Evolutionary conservation across 2,329 filamentous ascomycete species (phyloP), one percentile per base, ranked within the genome.

Genomic region (Talaromyces piceae): DNA sequence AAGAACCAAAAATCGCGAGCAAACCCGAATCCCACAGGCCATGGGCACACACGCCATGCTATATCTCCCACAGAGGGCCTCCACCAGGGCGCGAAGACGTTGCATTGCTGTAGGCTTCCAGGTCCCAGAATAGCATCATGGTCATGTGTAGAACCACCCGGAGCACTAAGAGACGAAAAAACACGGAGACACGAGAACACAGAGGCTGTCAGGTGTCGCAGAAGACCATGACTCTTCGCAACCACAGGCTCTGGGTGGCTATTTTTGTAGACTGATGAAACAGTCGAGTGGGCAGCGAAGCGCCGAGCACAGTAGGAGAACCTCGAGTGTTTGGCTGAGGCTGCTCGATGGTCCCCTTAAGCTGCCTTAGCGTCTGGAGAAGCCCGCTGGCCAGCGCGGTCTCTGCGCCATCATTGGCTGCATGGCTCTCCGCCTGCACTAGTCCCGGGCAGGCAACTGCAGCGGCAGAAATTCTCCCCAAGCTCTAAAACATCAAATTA

Each of bases 401-500:
- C 12, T 45, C 45, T 18, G 16, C 49, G 43, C 41, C 39, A 23
- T 51, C 12, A 23, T 37, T 47, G 49, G 28, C 26, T 26, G n/a
- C 16, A 5, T 23, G 3, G 4, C 44, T 28, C 44, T 46, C 44
- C 44, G 25, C 44, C 22, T 5, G 45, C 52, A 47, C 65, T 66
- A 68, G 44, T 31, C 63, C 60, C n/a, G 23, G 63, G 57, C 20
- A 30, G 58, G 64, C 25, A 13, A 58, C n/a, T n/a, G 45, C 27
- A 54, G 50, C 57, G 57, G 60, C 56, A 61, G 65, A 69, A 69
- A 64, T 68, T 67, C 64, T 69, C 50, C 53, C 37, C 27, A 20
- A 37, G 33, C 33, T 37, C 33, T 18, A 37, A 37, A 37, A 11
- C 16, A 37, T 16, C 16, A 18, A 37, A 7, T 37, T 6, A 31